phyloP scores from a whole-genome alignment of 164 flowering plant genomes.

The Stephania cephalantha region DNA sequence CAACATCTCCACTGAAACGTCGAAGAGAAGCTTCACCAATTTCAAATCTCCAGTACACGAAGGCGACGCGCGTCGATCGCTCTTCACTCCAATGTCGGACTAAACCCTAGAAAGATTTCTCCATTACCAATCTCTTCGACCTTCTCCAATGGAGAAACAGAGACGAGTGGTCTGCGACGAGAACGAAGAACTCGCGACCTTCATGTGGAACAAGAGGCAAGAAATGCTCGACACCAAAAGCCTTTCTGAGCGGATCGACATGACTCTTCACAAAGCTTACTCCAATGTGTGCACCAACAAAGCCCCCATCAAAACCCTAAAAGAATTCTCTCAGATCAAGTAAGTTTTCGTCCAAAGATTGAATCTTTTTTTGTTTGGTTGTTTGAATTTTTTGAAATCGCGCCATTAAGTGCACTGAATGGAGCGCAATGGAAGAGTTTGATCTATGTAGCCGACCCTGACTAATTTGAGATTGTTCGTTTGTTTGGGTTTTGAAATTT shows the following conservation, averaged over 20 bases:
- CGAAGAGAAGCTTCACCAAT: too few relatives aligned
- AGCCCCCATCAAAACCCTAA: constrained; percentile 46
- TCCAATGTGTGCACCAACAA: constrained; percentile 45
- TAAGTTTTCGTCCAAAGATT: constrained; percentile 16
- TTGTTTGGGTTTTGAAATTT: not conserved
- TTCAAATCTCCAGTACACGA: too few relatives aligned
- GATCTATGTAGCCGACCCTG: too few relatives aligned
- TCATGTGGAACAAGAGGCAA: constrained; percentile 46
- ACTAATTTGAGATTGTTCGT: too few relatives aligned
- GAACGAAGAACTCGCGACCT: constrained; percentile 54
- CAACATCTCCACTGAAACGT: too few relatives aligned
- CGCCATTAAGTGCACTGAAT: too few relatives aligned
- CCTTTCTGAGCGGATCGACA: constrained; percentile 40
- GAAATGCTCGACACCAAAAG: constrained; percentile 57
- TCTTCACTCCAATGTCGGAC: too few relatives aligned
- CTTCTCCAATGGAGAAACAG: constrained; percentile 12
- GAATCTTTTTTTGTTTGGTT: not conserved
- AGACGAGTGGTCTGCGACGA: constrained; percentile 42
- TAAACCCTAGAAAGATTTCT: not conserved
- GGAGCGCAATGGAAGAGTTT: too few relatives aligned
- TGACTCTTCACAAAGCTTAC: constrained; percentile 51
- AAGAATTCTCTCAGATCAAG: constrained; percentile 69
- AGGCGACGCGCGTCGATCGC: too few relatives aligned
- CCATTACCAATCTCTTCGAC: not conserved
- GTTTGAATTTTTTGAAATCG: too few relatives aligned